Base-by-base conservation (phyloP, 257 asterid species). In the Solanum rostratum region DNA sequence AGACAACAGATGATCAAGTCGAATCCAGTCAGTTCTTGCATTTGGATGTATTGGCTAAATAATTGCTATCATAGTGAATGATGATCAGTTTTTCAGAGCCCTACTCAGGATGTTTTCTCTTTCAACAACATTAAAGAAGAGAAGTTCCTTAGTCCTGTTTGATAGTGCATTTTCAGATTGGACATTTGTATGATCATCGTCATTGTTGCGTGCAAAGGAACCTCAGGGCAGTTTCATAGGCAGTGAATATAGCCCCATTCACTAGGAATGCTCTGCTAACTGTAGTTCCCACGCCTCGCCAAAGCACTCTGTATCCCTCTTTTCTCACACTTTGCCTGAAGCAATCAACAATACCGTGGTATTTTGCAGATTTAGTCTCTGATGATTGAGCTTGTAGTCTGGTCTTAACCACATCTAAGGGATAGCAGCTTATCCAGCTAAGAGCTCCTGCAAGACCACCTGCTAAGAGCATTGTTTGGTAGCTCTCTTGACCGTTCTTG, bases 391-490 rank as follows among this genome's bases (percentile, higher is more conserved):
- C 97, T 83, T 95, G 99, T 52, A 94, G 87, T 80, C 94, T 89
- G 6, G 98, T 95, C 57, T 95, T 95, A 13, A 95, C 78, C 9
- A 94, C 97, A 49, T 95, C 98, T 37, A 92, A 81, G 0, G 97
- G 98, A 52, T 94, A 95, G 86, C 97, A 93, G 69, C 90, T 83
- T 22, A 91, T 79, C 98, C 98, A 94, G 90, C 99, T 95, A 16
- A 91, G 88, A 15, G 92, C 93, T 1, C 99, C 97, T 0, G 98
- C 94, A 7, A 90, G 81, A 2, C 99, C 98, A 2, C 99, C 98
- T 2, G 98, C 93, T 10, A 91, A 16, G 15, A 94, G 88, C 95
- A 92, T 94, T n/a, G 98, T 94, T 41, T 87, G 65, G 83, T 88
- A 73, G 24, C 68, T 83, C 71, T 93, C 97, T 15, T 89, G 86